Evolutionary conservation across 2,329 filamentous ascomycete species (phyloP).

Genomic region (Aspergillus sp.): DNA sequence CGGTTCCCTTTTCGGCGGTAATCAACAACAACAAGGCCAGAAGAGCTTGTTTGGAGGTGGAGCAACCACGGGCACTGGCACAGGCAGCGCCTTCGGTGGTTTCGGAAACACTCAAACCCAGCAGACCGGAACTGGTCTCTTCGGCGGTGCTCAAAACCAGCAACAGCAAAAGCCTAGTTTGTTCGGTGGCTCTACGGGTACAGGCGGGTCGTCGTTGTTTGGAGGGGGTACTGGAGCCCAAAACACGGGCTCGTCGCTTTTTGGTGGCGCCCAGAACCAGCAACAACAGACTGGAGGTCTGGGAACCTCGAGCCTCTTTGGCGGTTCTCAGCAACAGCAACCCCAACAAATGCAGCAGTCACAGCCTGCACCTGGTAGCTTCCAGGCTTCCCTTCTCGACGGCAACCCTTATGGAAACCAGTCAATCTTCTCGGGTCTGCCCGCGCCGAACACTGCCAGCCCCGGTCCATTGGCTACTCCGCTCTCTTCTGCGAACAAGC

Average conservation of each 20-base stretch:
- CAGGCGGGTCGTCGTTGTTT: constrained; percentile 48
- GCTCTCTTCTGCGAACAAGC: constrained; percentile 71
- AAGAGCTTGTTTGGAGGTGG: constrained; percentile 45
- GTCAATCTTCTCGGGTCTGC: constrained; percentile 76
- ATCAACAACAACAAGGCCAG: constrained; percentile 36
- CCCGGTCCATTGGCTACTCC: constrained; percentile 92
- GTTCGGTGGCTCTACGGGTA: constrained; percentile 48
- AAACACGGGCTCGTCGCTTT: constrained; percentile 53
- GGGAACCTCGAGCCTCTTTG: constrained; percentile 51
- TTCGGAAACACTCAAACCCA: constrained; percentile 48
- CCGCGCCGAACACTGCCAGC: constrained; percentile 62
- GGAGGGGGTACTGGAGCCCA: constrained; percentile 26
- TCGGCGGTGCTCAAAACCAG: constrained; percentile 48
- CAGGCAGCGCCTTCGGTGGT: constrained; percentile 26
- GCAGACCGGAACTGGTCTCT: constrained; percentile 43
- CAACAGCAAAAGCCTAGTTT: constrained; percentile 57
- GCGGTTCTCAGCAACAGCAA: constrained; percentile 53
- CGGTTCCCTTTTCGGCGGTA: constrained; percentile 35
- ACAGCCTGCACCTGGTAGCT: constrained; percentile 42
- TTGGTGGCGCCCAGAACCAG: constrained; percentile 50
- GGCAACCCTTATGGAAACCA: constrained; percentile 87
- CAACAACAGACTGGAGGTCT: constrained; percentile 34
- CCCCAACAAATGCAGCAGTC: constrained; percentile 51
- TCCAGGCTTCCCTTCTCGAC: constrained; percentile 79
- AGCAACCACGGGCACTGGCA: constrained; percentile 26